These are phyloP conservation scores for Podila horticola DNA, from an alignment of 192 early-diverging fungal genomes.

Conservation along the genomic window DNA sequence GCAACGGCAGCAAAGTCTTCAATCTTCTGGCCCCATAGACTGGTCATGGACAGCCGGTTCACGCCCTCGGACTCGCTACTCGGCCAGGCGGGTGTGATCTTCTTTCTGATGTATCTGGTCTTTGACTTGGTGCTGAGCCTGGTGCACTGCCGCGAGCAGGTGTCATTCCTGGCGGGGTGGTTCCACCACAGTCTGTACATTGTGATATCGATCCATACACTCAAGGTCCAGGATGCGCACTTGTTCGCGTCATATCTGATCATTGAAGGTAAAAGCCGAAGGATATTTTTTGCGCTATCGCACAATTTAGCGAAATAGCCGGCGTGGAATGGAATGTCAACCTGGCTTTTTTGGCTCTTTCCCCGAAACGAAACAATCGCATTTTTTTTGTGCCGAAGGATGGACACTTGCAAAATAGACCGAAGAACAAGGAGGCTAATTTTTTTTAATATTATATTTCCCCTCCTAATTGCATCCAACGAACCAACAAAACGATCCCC, in stretches of 20 bases:
- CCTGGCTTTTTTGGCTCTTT: no score
- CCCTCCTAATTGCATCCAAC: no score
- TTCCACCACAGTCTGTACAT: constrained; percentile 28
- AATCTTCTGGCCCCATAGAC: not conserved
- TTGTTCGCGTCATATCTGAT: constrained; percentile 12
- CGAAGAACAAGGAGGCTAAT: no score
- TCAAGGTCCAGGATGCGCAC: not conserved
- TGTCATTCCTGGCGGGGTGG: constrained; percentile 31
- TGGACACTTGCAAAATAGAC: no score
- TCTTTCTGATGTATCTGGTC: constrained; percentile 26
- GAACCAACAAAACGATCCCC: no score
- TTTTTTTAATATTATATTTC: not conserved
- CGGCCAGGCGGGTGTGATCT: not conserved
- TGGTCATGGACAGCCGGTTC: constrained; percentile 22
- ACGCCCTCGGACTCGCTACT: constrained; percentile 4
- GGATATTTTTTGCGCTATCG: not conserved
- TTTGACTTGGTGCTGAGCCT: constrained; percentile 7
- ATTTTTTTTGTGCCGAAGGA: no score
- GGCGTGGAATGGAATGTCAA: not conserved
- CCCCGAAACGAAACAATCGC: no score
- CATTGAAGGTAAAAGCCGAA: constrained; percentile 22
- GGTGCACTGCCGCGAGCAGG: constrained; percentile 16
- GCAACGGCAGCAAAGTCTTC: not conserved
- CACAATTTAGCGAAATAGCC: not conserved
- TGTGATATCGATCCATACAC: constrained; percentile 10